phyloP scores from a whole-genome alignment of 1,284 basidiomycete species.

The Takashimella tepidaria region DNA sequence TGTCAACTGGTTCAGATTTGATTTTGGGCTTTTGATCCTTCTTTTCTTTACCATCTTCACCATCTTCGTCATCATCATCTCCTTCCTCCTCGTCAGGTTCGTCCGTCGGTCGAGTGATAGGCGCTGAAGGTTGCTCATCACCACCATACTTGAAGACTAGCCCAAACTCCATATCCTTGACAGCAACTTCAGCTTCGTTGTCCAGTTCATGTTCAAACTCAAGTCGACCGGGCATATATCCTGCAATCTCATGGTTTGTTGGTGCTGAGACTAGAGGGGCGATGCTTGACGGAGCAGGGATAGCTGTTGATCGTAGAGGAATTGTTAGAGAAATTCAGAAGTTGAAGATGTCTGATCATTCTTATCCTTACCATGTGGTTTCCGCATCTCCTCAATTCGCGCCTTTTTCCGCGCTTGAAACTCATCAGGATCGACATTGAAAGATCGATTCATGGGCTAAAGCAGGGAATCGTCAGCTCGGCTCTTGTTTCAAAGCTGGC shows the following conservation, averaged over 20 bases:
- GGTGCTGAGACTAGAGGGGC: conserved; percentile 88
- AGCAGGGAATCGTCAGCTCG: conserved; percentile 7
- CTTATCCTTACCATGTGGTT: conserved; percentile 46
- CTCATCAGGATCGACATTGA: conserved; percentile 69
- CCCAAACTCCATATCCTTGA: conserved; percentile 96
- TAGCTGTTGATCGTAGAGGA: conserved; percentile 18
- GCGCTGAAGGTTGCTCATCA: conserved; percentile 62
- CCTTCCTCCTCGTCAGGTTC: conserved; percentile 35
- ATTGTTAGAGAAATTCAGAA: neutral
- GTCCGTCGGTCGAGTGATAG: conserved; percentile 26
- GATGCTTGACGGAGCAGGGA: conserved; percentile 40
- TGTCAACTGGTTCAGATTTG: conserved; percentile 11
- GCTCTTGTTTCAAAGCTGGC: too few species aligned
- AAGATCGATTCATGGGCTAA: conserved; percentile 62
- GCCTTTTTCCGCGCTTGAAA: conserved; percentile 83
- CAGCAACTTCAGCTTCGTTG: conserved; percentile 89
- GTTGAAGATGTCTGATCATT: neutral
- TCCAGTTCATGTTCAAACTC: conserved; percentile 98
- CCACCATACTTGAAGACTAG: conserved; percentile 80
- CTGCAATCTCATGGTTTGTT: conserved; percentile 87
- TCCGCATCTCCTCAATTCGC: conserved; percentile 62
- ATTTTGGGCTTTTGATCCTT: conserved; percentile 17
- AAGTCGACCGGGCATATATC: conserved; percentile 90
- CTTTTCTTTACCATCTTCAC: conserved; percentile 26
- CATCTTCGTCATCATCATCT: conserved; percentile 21